phyloP scores from a whole-genome alignment of 2,329 filamentous ascomycete genomes.

The Fusarium sp. region DNA sequence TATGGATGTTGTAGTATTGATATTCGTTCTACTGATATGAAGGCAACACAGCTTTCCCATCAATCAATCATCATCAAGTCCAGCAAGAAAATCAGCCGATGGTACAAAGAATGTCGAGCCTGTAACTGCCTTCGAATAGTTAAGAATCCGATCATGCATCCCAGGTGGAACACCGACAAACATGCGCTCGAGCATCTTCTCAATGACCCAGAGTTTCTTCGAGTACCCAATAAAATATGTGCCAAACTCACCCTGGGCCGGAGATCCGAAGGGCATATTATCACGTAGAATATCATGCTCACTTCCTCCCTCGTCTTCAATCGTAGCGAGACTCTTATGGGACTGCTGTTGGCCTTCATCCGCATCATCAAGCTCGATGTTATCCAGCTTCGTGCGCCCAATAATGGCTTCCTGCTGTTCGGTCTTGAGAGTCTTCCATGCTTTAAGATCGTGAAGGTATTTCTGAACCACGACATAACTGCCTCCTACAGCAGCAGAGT shows the following conservation, averaged over 20 bases:
- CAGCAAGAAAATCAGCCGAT: constrained; percentile 11
- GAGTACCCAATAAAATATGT: constrained; percentile 69
- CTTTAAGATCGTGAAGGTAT: constrained; percentile 62
- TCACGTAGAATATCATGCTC: constrained; percentile 66
- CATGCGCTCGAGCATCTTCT: constrained; percentile 67
- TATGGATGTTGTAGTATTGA: background rate
- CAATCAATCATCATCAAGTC: constrained; percentile 7
- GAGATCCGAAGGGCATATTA: constrained; percentile 70
- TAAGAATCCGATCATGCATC: constrained; percentile 63
- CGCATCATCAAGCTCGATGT: constrained; percentile 65
- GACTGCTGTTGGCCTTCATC: constrained; percentile 58
- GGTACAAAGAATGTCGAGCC: constrained; percentile 65
- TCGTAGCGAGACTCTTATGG: constrained; percentile 65
- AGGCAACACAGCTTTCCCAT: background rate
- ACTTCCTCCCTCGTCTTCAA: constrained; percentile 59
- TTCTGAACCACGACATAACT: constrained; percentile 70
- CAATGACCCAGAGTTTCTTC: constrained; percentile 63
- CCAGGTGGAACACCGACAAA: constrained; percentile 64
- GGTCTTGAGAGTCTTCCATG: constrained; percentile 56
- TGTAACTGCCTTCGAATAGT: constrained; percentile 63
- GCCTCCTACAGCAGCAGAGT: constrained; percentile 53
- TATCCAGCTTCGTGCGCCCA: constrained; percentile 66
- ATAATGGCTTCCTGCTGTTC: constrained; percentile 66
- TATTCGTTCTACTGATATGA: background rate
- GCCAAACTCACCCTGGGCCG: constrained; percentile 60